Base-by-base conservation (phyloP, 495 filamentous ascomycete genomes). In the Niebla homalea region DNA sequence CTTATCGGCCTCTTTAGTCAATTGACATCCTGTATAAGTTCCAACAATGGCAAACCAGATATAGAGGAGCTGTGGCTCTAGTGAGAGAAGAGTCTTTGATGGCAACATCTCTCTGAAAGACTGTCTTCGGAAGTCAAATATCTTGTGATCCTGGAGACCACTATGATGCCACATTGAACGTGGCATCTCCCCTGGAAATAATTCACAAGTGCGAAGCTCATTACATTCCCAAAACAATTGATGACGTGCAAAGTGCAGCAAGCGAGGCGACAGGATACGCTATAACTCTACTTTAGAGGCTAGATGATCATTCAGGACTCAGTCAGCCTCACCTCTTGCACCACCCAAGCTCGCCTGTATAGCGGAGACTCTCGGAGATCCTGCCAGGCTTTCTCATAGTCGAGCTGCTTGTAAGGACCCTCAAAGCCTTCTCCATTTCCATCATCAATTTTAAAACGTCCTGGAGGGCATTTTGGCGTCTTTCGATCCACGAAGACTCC, bases 161-260 rank as follows among this genome's bases (percentile, higher is more conserved):
- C 29, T 32, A 12, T 1, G 5, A 1, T 0, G 7, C 29, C 29
- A 32, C 29, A 32, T 5, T 2, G 4, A 42, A 38, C 25, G 20
- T 23, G 47, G 47, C 36, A 38, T 16, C 19, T 36, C 47, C 22
- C 25, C 47, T 32, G 47, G 47, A 43, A 23, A 43, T 6, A 26
- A 21, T 22, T 51, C 49, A 19, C 38, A 16, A 29, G 23, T 22
- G 23, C 29, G 29, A 23, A 18, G 25, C n/a, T 26, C 22, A 16
- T 51, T 47, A 19, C 49, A 51, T 47, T 46, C 49, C 20, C 40
- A 51, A 21, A 45, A 51, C 41, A 51, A 29, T 19, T 51, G 37
- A 22, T 43, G 29, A 14, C 25, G 18, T 19, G 19, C 3, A 25
- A 43, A 25, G 15, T 26, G 22, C 5, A 51, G 49, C 5, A 18